Percentiles rank a stretch among this genome's conserved stretches.
These are phyloP conservation scores for Lasiosphaeris hirsuta DNA, from an alignment of 495 filamentous ascomycete species.

Conservation along the genomic window DNA sequence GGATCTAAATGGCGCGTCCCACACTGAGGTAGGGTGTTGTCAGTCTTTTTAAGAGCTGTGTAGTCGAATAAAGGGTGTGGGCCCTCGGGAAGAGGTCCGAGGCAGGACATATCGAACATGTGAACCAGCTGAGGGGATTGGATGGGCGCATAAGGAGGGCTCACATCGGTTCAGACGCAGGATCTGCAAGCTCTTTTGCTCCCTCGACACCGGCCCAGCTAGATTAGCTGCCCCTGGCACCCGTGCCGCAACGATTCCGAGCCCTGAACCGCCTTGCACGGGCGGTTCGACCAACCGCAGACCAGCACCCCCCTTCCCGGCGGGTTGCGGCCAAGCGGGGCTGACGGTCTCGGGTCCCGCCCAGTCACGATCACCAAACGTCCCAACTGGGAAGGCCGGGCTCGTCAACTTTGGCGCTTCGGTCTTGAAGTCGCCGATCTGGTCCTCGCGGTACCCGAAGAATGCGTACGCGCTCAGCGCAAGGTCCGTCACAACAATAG, in stretches of 20 bases:
- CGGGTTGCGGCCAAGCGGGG: too few species aligned
- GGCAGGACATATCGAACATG: too few species aligned
- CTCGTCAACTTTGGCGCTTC: not conserved
- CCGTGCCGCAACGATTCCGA: not conserved
- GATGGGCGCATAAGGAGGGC: not conserved
- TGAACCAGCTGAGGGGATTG: too few species aligned
- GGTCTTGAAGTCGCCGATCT: conserved; percentile 9
- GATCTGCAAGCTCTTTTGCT: not conserved
- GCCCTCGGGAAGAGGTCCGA: not conserved
- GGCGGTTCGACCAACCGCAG: too few species aligned
- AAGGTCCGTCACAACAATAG: conserved; percentile 23
- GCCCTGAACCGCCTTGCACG: too few species aligned
- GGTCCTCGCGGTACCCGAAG: conserved; percentile 25
- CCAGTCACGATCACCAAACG: not conserved
- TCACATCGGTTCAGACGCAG: not conserved
- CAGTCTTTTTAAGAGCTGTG: not conserved
- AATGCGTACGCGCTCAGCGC: conserved; percentile 12
- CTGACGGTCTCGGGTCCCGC: too few species aligned
- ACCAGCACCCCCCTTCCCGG: too few species aligned
- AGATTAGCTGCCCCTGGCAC: not conserved
- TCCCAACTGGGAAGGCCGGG: conserved; percentile 11
- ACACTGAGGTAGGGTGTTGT: not conserved
- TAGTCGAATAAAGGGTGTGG: not conserved
- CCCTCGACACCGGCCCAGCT: not conserved
- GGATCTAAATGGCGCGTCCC: not conserved